Evolutionary conservation across 2,329 filamentous ascomycete species (phyloP), one percentile per base, ranked within the genome.

Genomic region (Phymatotrichopsis omnivora): DNA sequence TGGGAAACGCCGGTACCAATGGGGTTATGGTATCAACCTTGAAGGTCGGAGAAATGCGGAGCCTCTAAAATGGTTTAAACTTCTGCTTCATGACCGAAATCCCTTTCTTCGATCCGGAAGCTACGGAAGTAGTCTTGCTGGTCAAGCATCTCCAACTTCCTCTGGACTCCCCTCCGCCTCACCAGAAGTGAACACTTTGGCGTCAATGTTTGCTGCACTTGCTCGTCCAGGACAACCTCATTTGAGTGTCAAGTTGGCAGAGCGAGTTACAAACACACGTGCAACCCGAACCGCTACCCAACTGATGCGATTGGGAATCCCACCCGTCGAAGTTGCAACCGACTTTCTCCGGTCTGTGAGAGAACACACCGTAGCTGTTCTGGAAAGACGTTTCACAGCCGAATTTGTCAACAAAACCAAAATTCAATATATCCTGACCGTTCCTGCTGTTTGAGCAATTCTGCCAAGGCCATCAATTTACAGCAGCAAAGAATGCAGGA

Each of bases 381-480:
- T 51, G 7, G 39, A 45, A 23, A 23, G 29, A 2, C 33, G 31
- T 14, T 45, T 44, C 20, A 39, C 42, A 12, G 42, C 40, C 19
- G 41, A 39, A 10, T 40, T 48, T 14, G 19, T 43, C 6, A 40
- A 45, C 7, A 35, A 24, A n/a, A 47, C 39, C 4, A 33, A 35
- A 14, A 14, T 51, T 6, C 39, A 51, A 12, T 48, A 24, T 48
- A 14, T 10, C 22, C 45, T 27, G 48, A 53, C 44, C 28, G 49
- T 37, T 30, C 57, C 38, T 29, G 50, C 37, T 32, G 82, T 89
- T 6, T 91, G 84, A 84, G 78, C 19, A 84, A 91, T 61, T 75
- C 80, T 0, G 84, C 83, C n/a, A 89, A 87, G 66, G 83, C 85
- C 61, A 82, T 82, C 5, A 89, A 83, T 2, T 64, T 86, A 37